Percentiles rank a stretch among this genome's conserved stretches.
Conservation (phyloP, 805 yeast species). For the Cyberlindnera lachancei region DNA sequence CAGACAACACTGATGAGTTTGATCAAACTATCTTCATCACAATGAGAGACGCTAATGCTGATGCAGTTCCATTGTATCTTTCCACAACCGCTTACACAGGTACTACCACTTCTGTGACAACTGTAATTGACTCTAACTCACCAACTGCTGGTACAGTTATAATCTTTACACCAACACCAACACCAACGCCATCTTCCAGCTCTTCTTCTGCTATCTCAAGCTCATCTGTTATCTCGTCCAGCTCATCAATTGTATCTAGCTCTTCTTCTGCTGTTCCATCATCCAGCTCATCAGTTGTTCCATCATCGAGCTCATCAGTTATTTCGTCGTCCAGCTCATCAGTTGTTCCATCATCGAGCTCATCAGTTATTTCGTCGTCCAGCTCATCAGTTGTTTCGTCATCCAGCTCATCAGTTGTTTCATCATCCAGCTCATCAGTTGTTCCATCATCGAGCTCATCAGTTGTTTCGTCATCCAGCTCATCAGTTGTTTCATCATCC, state of each 20-base stretch:
- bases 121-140: slow-evolving; percentile 6
- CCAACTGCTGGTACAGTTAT: slow-evolving; percentile 16
- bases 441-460: slow-evolving; percentile 1
- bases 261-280: slow-evolving; percentile 5
- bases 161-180: slow-evolving; percentile 12
- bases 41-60: slow-evolving; percentile 15
- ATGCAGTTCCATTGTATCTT: slow-evolving; percentile 14
- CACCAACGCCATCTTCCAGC: slow-evolving; percentile 3
- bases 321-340: too few relatives aligned
- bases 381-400: slow-evolving; percentile 2
- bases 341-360: too few relatives aligned
- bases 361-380: too few relatives aligned
- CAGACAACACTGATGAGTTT: slow-evolving; percentile 1
- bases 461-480: slow-evolving; percentile 1
- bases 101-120: slow-evolving; percentile 11
- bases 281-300: slow-evolving; percentile 4
- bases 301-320: too few relatives aligned
- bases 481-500: neutral
- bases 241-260: slow-evolving; percentile 8
- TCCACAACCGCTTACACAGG: slow-evolving; percentile 16
- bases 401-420: neutral
- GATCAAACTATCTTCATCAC: slow-evolving; percentile 4
- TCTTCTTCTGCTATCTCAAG: slow-evolving; percentile 2
- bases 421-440: slow-evolving; percentile 1
- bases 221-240: slow-evolving; percentile 6